Evolutionary conservation across 176 grass and related monocot genomes (phyloP).

Genomic region (Areca catechu): DNA sequence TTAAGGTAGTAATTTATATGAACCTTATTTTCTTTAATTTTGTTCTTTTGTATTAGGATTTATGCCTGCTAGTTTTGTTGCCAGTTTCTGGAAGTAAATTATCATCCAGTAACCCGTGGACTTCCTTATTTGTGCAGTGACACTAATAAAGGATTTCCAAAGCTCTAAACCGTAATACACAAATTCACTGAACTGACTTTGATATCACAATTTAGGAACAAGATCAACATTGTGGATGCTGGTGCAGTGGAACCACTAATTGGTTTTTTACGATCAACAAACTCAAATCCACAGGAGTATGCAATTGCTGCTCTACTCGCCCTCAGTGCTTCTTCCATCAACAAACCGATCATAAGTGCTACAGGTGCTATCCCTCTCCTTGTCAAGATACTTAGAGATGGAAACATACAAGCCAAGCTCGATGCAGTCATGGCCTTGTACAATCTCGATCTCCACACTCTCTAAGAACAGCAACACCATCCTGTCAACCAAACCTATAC

Average conservation of each 20-base stretch:
- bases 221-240: constrained; percentile 17
- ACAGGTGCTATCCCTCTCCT: not conserved
- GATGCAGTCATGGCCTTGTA: not conserved
- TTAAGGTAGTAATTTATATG: no score
- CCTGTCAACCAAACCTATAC: not conserved
- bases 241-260: not conserved
- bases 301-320: not conserved
- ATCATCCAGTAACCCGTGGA: no score
- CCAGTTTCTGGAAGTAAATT: no score
- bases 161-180: not conserved
- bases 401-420: no score
- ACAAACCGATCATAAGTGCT: not conserved
- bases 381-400: not conserved
- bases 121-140: no score
- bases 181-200: not conserved
- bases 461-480: not conserved
- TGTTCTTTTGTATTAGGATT: no score
- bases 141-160: no score
- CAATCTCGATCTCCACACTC: constrained; percentile 1
- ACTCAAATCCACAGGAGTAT: constrained; percentile 3
- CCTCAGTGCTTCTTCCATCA: not conserved
- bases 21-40: no score
- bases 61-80: no score
- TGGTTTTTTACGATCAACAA: constrained; percentile 3
- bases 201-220: not conserved